These are phyloP conservation scores for Cladosporium halotolerans DNA, from an alignment of 2,329 filamentous ascomycete species.

Conservation along the genomic window DNA sequence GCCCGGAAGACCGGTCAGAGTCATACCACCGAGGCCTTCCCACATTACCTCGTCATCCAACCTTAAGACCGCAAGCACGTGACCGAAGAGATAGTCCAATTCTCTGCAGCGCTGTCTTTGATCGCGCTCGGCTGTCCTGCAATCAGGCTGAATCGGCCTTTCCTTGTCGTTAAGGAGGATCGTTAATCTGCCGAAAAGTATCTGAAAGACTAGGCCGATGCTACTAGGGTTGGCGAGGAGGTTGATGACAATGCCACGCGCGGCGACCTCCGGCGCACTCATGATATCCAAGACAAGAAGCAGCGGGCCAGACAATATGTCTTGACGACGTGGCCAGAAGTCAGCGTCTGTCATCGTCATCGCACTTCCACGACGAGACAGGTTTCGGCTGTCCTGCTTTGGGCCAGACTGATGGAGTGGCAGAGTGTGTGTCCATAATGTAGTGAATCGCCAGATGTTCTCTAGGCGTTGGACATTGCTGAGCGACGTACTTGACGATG, in stretches of 20 bases:
- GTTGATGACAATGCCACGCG: constrained; percentile 68
- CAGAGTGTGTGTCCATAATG: constrained; percentile 73
- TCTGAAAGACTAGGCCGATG: constrained; percentile 43
- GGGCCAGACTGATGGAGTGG: constrained; percentile 21
- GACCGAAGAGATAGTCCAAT: constrained; percentile 68
- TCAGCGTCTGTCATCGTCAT: constrained; percentile 42
- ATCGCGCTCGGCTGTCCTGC: background rate
- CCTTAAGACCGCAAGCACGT: constrained; percentile 65
- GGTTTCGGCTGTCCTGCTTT: constrained; percentile 15
- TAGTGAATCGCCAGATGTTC: constrained; percentile 41
- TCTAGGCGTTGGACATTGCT: constrained; percentile 5
- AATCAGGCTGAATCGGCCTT: background rate
- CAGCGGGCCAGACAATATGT: constrained; percentile 73
- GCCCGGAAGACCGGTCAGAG: background rate
- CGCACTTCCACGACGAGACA: constrained; percentile 11
- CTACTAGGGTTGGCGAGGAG: constrained; percentile 66
- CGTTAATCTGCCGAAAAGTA: constrained; percentile 20
- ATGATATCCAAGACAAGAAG: constrained; percentile 77
- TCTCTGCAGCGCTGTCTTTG: constrained; percentile 44
- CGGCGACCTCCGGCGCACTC: constrained; percentile 63
- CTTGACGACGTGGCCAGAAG: constrained; percentile 35
- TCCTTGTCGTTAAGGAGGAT: constrained; percentile 10
- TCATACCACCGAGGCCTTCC: constrained; percentile 18
- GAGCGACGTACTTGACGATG: background rate
- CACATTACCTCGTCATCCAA: constrained; percentile 41